Percentiles rank a stretch among this genome's conserved stretches.
Evolutionary conservation across 306 rosid species (phyloP).

Genomic region (Potentilla sterilis): DNA sequence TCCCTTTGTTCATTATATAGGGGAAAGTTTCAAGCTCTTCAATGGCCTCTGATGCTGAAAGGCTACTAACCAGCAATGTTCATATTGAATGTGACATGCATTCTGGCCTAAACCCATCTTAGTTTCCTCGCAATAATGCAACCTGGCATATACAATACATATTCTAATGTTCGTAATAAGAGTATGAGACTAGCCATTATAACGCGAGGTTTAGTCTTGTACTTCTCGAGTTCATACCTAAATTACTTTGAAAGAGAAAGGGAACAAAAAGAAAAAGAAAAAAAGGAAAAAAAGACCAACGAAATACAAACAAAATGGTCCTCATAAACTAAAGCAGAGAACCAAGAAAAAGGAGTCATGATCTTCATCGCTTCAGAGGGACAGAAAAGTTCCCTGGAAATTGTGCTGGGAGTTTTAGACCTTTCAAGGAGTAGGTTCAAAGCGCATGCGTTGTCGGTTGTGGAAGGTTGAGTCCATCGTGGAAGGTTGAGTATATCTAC

Average conservation of each 20-base stretch:
- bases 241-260: too few relatives aligned
- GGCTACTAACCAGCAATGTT: slow-evolving; percentile 11
- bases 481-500: background rate
- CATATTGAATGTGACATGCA: slow-evolving; percentile 10
- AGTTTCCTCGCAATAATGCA: background rate
- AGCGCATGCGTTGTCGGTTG: background rate
- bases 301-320: background rate
- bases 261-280: too few relatives aligned
- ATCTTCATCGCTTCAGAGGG: background rate
- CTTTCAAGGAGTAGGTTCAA: background rate
- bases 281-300: too few relatives aligned
- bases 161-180: background rate
- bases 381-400: background rate
- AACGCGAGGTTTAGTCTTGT: too few relatives aligned
- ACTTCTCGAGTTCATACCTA: too few relatives aligned
- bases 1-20: background rate
- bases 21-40: slow-evolving; percentile 4
- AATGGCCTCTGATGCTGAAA: slow-evolving; percentile 7
- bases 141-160: background rate
- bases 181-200: too few relatives aligned
- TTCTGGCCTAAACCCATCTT: slow-evolving; percentile 6
- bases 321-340: background rate
- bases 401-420: background rate
- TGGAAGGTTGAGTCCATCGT: slow-evolving; percentile 2
- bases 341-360: background rate